Conservation (phyloP, 306 rosid species). For the Spatholobus suberectus region DNA sequence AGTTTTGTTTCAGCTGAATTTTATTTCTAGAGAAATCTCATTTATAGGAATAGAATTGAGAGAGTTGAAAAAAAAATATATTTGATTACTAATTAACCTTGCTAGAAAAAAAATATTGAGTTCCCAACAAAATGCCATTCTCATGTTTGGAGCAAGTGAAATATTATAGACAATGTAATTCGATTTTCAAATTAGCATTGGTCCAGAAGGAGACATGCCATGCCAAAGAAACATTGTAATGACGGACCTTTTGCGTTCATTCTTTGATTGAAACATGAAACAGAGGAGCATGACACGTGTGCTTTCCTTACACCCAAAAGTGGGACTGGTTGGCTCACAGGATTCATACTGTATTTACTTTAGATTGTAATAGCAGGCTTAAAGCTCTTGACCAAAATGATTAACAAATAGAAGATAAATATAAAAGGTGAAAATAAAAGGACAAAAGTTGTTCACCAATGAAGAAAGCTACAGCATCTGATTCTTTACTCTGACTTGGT, state of each 20-base stretch:
- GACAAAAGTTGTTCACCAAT: constrained; percentile 59
- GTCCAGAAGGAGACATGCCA: too few relatives aligned
- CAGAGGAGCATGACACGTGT: constrained; percentile 44
- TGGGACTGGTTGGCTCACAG: constrained; percentile 53
- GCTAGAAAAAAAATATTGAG: too few relatives aligned
- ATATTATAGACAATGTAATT: too few relatives aligned
- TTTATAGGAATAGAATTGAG: too few relatives aligned
- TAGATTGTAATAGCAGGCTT: constrained; percentile 44
- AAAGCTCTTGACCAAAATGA: constrained; percentile 38
- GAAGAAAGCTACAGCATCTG: constrained; percentile 74
- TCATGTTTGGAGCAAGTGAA: too few relatives aligned
- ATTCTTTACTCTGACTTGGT: constrained; percentile 69
- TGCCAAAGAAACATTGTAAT: constrained; percentile 43
- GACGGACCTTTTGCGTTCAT: constrained; percentile 41
- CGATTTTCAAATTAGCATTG: too few relatives aligned
- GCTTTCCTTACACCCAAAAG: constrained; percentile 51
- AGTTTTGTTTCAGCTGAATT: too few relatives aligned
- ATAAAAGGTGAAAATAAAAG: background rate
- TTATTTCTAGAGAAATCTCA: too few relatives aligned
- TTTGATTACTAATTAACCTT: too few relatives aligned
- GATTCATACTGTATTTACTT: constrained; percentile 44
- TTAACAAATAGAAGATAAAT: constrained; percentile 28
- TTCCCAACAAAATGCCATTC: too few relatives aligned
- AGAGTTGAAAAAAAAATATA: too few relatives aligned
- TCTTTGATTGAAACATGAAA: constrained; percentile 38